Base-by-base conservation (phyloP, 345 rosid genomes). In the Capsella bursapastoris region DNA sequence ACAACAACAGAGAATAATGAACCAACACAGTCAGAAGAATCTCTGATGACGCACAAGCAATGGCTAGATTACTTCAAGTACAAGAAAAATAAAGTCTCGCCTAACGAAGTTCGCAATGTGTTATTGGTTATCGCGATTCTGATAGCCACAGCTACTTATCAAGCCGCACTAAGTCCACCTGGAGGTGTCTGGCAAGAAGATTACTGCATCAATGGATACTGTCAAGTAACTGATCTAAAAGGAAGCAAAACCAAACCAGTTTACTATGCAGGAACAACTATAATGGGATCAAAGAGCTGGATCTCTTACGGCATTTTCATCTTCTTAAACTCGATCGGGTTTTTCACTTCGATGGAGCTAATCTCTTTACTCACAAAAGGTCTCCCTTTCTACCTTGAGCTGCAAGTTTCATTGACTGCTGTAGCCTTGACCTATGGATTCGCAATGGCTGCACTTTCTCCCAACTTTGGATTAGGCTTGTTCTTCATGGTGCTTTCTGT, bases 171-270 rank as follows among this genome's bases (percentile, higher is more conserved):
- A 40, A 79, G 57, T 47, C 81, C 81, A 28, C 86, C 83, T 0
- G 80, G 83, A 22, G 82, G 87, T 12, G 38, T 76, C 0, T 78
- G 85, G 86, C 84, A 81, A 68, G 80, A 68, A 48, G 64, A 80
- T 65, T 71, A 67, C 16, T 69, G 75, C 29, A 47, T 8, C 4
- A 35, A 32, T 57, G 66, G 76, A 22, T 34, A 40, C 6, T 72
- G 72, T 65, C 14, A 32, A 15, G 43, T n/a, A n/a, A 56, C 32
- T 45, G 32, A 57, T 32, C 9, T 8, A 6, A 74, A 49, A 18
- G 62, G 29, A 51, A 52, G 51, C 11, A 51, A 60, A 60, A 68
- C 31, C 40, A 67, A 68, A 61, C 68, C 47, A 38, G 8, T 75
- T n/a, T 68, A 51, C 0, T 52, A 51, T 12, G 78, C 75, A 0